These are phyloP conservation scores for Anethum foeniculum DNA, from an alignment of 140 eudicot genomes.

Conservation along the genomic window DNA sequence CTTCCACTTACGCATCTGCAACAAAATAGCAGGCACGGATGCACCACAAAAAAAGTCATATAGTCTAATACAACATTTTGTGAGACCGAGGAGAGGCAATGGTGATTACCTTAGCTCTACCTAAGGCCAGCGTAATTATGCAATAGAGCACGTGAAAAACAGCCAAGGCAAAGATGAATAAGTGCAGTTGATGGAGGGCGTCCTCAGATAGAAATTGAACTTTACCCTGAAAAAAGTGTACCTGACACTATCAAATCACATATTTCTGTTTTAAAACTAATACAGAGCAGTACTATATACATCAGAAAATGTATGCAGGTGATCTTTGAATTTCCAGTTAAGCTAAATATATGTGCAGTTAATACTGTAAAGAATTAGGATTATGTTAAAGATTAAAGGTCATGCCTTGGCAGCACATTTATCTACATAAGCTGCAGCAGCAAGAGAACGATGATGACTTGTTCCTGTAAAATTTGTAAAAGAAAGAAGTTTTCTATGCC, in stretches of 20 bases:
- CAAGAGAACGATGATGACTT: constrained; percentile 20
- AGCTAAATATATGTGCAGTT: background rate
- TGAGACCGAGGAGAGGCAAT: background rate
- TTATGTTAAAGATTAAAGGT: background rate
- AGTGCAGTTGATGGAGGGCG: constrained; percentile 50
- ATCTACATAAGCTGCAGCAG: constrained; percentile 23
- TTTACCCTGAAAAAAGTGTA: constrained; percentile 39
- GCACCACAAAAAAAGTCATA: background rate
- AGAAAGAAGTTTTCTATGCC: constrained; percentile 19
- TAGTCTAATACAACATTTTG: background rate
- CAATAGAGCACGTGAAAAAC: constrained; percentile 41
- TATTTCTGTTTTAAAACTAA: background rate
- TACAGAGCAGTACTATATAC: background rate
- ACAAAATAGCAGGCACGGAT: background rate
- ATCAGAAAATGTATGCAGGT: background rate
- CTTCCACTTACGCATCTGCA: constrained; percentile 50
- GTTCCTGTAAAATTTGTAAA: constrained; percentile 9
- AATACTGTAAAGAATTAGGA: background rate
- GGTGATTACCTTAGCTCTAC: constrained; percentile 41
- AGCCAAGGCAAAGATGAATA: constrained; percentile 49
- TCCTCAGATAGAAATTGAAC: constrained; percentile 39
- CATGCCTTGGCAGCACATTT: constrained; percentile 45
- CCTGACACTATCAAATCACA: background rate
- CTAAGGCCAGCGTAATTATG: constrained; percentile 33
- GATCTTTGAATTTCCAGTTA: background rate